Evolutionary conservation across 768 basidiomycete genomes (phyloP).

Genomic region (Albatrellus ellisii): DNA sequence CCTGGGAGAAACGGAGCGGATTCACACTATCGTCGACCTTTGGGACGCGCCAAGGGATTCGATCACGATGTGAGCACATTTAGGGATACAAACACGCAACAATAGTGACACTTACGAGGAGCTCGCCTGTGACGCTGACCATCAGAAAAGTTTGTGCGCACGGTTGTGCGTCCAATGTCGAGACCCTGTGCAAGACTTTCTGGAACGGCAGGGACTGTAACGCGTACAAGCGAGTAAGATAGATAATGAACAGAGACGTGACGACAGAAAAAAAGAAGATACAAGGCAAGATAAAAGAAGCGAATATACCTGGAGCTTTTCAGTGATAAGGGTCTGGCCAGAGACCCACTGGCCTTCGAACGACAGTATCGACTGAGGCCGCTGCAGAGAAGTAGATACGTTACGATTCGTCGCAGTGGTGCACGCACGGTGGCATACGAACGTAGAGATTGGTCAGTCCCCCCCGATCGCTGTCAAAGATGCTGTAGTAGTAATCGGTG

Average conservation of each 20-base stretch:
- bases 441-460: conserved; percentile 65
- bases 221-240: too few species aligned
- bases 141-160: conserved; percentile 38
- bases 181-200: conserved; percentile 68
- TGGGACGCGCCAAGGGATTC: not conserved
- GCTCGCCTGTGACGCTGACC: conserved; percentile 81
- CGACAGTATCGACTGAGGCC: conserved; percentile 70
- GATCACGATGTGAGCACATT: not conserved
- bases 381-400: conserved; percentile 31
- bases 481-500: conserved; percentile 68
- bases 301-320: conserved; percentile 57
- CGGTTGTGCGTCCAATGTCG: conserved; percentile 83
- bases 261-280: too few species aligned
- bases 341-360: conserved; percentile 55
- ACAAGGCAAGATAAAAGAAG: not conserved
- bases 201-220: conserved; percentile 59
- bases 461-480: conserved; percentile 55
- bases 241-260: too few species aligned
- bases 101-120: conserved; percentile 38
- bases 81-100: not conserved
- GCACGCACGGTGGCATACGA: conserved; percentile 23
- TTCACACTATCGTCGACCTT: conserved; percentile 75
- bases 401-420: conserved; percentile 13
- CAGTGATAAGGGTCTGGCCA: conserved; percentile 42
- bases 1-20: conserved; percentile 83